Base-by-base conservation (phyloP, 176 grass and related monocot species). In the Cocos nucifera region DNA sequence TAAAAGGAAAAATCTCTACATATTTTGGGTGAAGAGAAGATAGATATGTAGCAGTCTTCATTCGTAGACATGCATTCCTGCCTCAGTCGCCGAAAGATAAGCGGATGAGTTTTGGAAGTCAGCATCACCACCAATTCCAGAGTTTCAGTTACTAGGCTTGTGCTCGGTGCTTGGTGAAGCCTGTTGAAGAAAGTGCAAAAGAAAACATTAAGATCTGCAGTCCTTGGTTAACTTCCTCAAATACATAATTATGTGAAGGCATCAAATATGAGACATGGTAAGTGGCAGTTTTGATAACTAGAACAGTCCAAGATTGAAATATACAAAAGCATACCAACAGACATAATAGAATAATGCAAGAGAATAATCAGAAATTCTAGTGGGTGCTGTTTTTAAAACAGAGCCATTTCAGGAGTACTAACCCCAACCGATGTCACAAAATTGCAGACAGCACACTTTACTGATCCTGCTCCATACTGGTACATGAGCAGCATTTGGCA, bases 401-500 rank as follows among this genome's bases (percentile, higher is more conserved):
- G 15, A 56, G 8, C 3, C 7, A 14, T 72, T 51, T 25, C 50
- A 48, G 30, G 22, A 81, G 65, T 18, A 69, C 75, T 61, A 56
- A 92, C 88, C 70, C 82, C 93, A 63, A 88, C 80, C 21, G 88
- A 88, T 71, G 93, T 89, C 44, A 92, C 84, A 74, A 86, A 92
- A 71, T 78, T 89, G 74, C 93, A 98, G 55, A 98, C 82, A 30
- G 88, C 82, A 10, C 93, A 98, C 75, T 98, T 89, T 39, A 98
- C 93, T 17, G 93, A 98, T 76, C 93, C 64, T 51, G 93, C 93
- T 55, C 87, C 88, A 53, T 98, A 92, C 78, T 98, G 93, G 70
- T 92, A 98, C 93, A 92, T 98, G n/a, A 98, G 82, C 66, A 98
- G 70, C 88, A 98, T 92, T n/a, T 69, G 88, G 15, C 93, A 98